Conservation (phyloP, 768 basidiomycete species). For the Leccinellum albellum region DNA sequence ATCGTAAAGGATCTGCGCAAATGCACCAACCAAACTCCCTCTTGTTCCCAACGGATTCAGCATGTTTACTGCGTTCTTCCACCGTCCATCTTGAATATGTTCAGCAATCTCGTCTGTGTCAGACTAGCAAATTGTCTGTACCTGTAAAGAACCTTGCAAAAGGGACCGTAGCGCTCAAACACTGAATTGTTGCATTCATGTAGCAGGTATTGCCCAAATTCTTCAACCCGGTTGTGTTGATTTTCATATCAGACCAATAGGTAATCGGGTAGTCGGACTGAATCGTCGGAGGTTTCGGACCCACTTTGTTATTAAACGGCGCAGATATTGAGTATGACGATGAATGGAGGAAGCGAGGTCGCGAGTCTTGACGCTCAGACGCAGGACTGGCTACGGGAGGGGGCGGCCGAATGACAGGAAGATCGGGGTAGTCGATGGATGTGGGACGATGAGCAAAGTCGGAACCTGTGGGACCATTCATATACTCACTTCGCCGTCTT, state of each 20-base stretch:
- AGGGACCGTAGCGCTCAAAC: slow-evolving; percentile 89
- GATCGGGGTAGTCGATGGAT: slow-evolving; percentile 78
- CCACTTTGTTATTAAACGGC: slow-evolving; percentile 20
- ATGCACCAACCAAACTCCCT: slow-evolving; percentile 76
- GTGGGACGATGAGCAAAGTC: slow-evolving; percentile 41
- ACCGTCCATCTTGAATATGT: slow-evolving; percentile 58
- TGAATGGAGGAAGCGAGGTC: slow-evolving; percentile 47
- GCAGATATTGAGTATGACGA: slow-evolving; percentile 34
- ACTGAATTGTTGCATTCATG: slow-evolving; percentile 98
- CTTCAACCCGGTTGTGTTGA: slow-evolving; percentile 83
- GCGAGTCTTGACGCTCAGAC: slow-evolving; percentile 72
- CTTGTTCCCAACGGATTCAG: slow-evolving; percentile 85
- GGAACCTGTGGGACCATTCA: slow-evolving; percentile 68
- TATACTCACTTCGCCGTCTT: slow-evolving; percentile 69
- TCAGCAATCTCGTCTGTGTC: slow-evolving; percentile 1
- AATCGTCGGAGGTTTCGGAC: slow-evolving; percentile 64
- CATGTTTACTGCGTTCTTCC: slow-evolving; percentile 81
- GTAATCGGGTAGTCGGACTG: slow-evolving; percentile 73
- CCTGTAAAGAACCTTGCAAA: slow-evolving; percentile 92
- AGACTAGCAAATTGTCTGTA: slow-evolving; percentile 28
- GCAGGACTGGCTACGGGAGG: slow-evolving; percentile 69
- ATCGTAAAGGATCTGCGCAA: slow-evolving; percentile 77
- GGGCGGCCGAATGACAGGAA: slow-evolving; percentile 71
- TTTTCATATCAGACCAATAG: slow-evolving; percentile 80
- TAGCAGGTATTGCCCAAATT: slow-evolving; percentile 98